Evolutionary conservation across 352 stramenopile species (phyloP), one percentile per base, ranked within the genome.

Genomic region (Phytophthora brassicae): DNA sequence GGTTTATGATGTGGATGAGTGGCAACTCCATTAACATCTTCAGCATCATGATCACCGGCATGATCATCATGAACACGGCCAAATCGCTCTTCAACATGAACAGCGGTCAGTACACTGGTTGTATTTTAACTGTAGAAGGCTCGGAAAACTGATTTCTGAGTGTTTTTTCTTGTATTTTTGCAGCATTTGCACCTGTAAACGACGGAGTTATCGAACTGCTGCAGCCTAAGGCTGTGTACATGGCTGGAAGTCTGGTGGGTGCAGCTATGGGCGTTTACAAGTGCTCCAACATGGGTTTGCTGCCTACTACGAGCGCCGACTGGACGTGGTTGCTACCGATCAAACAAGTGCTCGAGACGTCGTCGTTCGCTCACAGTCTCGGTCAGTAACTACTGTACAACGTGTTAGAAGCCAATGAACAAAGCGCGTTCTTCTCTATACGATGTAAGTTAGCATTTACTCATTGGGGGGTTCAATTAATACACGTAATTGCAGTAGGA

Each of bases 1-100:
- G 79, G 23, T 95, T 98, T 68, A 98, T 98, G 93, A 97, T 98
- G 87, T 98, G 92, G 88, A 98, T 98, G 93, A 95, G 85, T 52
- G 93, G 93, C 55, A 95, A 90, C 59, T 89, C 88, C 45, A 90
- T 98, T 66, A 96, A 97, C 74, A 98, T 98, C 60, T 97, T 98
- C 70, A 96, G 85, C 58, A 97, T 97, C 74, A 97, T 97, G 90
- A 92, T 97, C 72, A 96, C 87, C 6, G 90, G 75, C 56, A 97
- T 97, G 89, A 94, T 95, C 65, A 72, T 97, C 53, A 90, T 95
- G 78, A 96, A 95, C 72, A 96, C 90, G 9, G 60, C 93, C 72
- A 97, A 97, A 78, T 92, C 88, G 28, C 75, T 97, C 56, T 88
- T 96, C 53, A 88, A 86, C 57, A 81, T 96, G 45, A 77, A 89